Conservation (phyloP, 352 stramenopile species). For the Phytopythium montanum region DNA sequence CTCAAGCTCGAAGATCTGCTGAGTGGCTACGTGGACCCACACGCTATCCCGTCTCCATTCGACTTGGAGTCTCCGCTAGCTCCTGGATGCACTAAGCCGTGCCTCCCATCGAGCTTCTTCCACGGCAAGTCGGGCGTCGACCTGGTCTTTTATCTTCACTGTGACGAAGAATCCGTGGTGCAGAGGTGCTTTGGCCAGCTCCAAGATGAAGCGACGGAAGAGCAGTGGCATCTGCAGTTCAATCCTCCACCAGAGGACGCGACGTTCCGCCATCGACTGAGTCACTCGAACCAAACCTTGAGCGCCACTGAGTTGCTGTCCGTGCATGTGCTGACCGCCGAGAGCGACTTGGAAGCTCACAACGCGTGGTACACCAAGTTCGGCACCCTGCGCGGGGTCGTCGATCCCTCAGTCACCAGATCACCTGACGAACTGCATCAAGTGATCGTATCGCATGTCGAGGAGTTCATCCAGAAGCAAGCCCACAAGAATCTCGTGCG, state of each 20-base stretch:
- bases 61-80: conserved; percentile 58
- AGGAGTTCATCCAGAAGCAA: conserved; percentile 16
- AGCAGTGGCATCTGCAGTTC: conserved; percentile 45
- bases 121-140: conserved; percentile 69
- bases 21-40: conserved; percentile 50
- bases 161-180: conserved; percentile 24
- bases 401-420: conserved; percentile 6
- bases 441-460: conserved; percentile 29
- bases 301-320: conserved; percentile 52
- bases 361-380: conserved; percentile 53
- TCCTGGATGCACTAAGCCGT: conserved; percentile 27
- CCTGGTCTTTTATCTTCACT: conserved; percentile 64
- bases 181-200: conserved; percentile 63
- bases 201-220: conserved; percentile 38
- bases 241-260: conserved; percentile 43
- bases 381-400: conserved; percentile 35
- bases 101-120: conserved; percentile 39
- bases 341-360: conserved; percentile 18
- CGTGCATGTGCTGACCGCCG: conserved; percentile 35
- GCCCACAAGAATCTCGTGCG: conserved; percentile 8
- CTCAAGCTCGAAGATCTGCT: conserved; percentile 49
- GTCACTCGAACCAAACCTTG: conserved; percentile 40
- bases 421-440: conserved; percentile 26
- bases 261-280: conserved; percentile 44
- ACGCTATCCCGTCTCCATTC: conserved; percentile 32